phyloP scores from a whole-genome alignment of 2,329 filamentous ascomycete species.

The Cordyceps farinosa region DNA sequence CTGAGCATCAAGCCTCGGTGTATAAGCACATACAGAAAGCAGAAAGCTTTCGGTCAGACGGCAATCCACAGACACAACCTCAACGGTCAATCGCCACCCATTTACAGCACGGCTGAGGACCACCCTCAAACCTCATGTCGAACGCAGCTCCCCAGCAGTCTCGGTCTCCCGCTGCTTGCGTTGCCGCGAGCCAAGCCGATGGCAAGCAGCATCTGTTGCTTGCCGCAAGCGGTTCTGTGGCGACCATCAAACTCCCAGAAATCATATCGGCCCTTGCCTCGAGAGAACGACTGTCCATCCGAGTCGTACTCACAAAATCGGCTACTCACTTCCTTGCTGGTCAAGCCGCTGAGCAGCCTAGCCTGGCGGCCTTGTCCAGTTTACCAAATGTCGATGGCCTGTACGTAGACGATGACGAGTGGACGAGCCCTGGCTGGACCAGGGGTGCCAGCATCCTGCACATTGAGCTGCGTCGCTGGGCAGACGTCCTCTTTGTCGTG shows the following conservation, averaged over 20 bases:
- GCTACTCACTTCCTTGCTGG: conserved; percentile 73
- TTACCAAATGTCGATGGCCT: conserved; percentile 74
- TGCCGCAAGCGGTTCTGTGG: conserved; percentile 58
- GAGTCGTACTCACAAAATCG: conserved; percentile 74
- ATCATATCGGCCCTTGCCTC: conserved; percentile 58
- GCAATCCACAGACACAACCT: background rate
- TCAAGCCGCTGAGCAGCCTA: conserved; percentile 74
- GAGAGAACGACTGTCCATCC: conserved; percentile 65
- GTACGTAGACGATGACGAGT: conserved; percentile 83
- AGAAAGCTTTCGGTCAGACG: background rate
- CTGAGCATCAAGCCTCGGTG: background rate
- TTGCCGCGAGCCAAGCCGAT: conserved; percentile 34
- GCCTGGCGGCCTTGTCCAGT: conserved; percentile 52
- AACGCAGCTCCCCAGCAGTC: background rate
- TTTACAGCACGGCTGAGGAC: background rate
- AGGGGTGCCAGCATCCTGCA: conserved; percentile 80
- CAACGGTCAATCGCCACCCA: background rate
- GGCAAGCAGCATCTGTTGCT: conserved; percentile 42
- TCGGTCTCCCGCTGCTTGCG: conserved; percentile 26
- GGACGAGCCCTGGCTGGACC: conserved; percentile 67
- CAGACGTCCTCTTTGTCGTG: conserved; percentile 73
- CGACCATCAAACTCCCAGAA: conserved; percentile 76
- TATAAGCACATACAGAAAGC: background rate
- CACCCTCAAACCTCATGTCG: background rate
- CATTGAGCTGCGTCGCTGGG: conserved; percentile 79